A percentile compares a stretch with the other conserved stretches of the same genome.
phyloP scores from a whole-genome alignment of 495 filamentous ascomycete genomes.

The Hyaloscypha finlandica region DNA sequence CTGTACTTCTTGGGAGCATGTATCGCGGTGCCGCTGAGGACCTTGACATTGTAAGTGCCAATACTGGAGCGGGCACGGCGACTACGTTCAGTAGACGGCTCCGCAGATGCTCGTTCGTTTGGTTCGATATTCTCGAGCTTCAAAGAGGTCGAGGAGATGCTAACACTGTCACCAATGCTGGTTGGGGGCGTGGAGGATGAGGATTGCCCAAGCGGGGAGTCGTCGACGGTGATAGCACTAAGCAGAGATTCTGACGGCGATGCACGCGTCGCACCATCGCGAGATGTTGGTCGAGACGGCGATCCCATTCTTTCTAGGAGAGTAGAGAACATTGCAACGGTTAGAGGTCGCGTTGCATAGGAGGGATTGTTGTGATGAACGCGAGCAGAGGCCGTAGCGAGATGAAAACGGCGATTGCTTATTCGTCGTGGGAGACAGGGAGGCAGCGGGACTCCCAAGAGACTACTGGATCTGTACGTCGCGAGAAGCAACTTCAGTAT shows the following conservation, averaged over 20 bases:
- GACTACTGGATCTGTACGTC: background rate
- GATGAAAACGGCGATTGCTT: conserved; percentile 4
- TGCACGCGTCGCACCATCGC: conserved; percentile 25
- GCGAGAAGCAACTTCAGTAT: background rate
- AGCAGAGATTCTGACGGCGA: conserved; percentile 25
- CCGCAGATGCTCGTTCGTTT: conserved; percentile 7
- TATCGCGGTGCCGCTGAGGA: conserved; percentile 48
- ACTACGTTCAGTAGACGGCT: conserved; percentile 35
- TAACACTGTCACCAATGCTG: conserved; percentile 38
- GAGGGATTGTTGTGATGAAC: background rate
- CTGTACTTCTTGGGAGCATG: conserved; percentile 39
- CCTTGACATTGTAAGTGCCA: conserved; percentile 56
- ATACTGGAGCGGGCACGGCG: conserved; percentile 47
- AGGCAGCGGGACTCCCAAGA: background rate
- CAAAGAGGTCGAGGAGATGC: conserved; percentile 32
- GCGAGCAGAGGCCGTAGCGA: background rate
- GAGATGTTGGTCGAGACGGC: conserved; percentile 8
- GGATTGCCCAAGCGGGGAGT: conserved; percentile 18
- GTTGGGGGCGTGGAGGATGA: conserved; percentile 42
- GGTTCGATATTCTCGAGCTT: conserved; percentile 28
- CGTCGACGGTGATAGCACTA: conserved; percentile 31
- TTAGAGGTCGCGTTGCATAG: conserved; percentile 15
- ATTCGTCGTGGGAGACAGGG: background rate
- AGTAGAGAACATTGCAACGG: conserved; percentile 49
- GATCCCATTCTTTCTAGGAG: conserved; percentile 22